These are phyloP conservation scores for Hyphodiscus sp. DNA, from an alignment of 2,329 filamentous ascomycete species.

Conservation along the genomic window DNA sequence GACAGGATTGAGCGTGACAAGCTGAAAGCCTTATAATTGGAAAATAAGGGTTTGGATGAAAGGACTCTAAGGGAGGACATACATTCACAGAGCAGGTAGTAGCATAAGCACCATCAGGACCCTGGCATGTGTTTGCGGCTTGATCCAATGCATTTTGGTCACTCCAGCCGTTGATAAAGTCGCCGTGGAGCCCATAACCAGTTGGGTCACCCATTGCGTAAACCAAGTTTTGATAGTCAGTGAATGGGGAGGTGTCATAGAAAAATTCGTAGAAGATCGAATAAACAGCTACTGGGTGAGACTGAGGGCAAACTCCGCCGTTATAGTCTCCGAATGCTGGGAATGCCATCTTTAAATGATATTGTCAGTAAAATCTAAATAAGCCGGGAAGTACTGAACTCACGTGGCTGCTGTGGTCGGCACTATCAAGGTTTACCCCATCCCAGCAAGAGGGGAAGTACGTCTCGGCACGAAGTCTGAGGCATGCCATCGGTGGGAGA, in stretches of 20 bases:
- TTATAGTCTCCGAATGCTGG: conserved; percentile 5
- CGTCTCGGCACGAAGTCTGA: background rate
- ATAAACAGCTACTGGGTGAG: conserved; percentile 12
- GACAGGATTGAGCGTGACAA: too few species aligned
- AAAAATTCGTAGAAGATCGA: conserved; percentile 14
- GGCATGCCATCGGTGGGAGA: background rate
- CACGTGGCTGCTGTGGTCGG: conserved; percentile 16
- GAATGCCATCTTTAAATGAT: background rate
- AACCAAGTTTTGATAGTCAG: conserved; percentile 7
- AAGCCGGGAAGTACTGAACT: background rate
- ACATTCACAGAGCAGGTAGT: too few species aligned
- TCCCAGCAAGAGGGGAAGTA: conserved; percentile 22
- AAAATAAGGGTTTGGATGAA: too few species aligned
- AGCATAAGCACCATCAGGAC: too few species aligned
- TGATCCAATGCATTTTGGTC: background rate
- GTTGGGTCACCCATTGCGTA: conserved; percentile 14
- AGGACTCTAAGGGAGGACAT: too few species aligned
- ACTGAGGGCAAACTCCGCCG: conserved; percentile 13
- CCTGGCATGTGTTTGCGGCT: too few species aligned
- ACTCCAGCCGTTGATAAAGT: conserved; percentile 16
- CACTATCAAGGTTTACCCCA: conserved; percentile 14
- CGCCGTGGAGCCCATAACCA: conserved; percentile 12
- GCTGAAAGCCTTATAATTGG: too few species aligned
- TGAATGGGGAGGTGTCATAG: conserved; percentile 6
- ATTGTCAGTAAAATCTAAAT: background rate